A percentile compares a stretch with the other conserved stretches of the same genome.
Conservation (phyloP, 495 filamentous ascomycete genomes). For the Podospora pseudoanserina region DNA sequence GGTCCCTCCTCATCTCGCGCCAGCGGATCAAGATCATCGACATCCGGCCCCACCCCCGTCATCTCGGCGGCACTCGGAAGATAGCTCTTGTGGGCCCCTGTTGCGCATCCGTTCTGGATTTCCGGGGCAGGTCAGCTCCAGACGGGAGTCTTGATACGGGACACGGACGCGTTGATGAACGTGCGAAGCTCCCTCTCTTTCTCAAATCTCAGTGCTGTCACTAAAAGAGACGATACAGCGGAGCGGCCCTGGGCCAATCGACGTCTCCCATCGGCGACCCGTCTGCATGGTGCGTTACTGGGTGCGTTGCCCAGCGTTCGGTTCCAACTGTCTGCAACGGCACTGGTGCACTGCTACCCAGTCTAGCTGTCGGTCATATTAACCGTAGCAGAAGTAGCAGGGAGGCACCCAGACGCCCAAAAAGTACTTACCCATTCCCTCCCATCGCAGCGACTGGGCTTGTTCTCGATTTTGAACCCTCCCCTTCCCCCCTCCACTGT, state of each 20-base stretch:
- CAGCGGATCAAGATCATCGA: conserved; percentile 2
- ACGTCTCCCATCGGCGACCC: neutral
- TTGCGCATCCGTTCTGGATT: conserved; percentile 5
- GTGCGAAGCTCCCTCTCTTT: neutral
- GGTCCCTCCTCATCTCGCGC: neutral
- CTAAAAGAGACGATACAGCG: neutral
- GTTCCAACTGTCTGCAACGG: conserved; percentile 16
- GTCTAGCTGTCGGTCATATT: conserved; percentile 24
- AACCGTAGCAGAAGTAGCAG: conserved; percentile 19
- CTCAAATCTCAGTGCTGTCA: neutral
- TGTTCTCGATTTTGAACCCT: conserved; percentile 11
- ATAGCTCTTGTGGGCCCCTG: neutral
- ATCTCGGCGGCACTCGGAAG: conserved; percentile 2
- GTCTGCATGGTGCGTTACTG: neutral
- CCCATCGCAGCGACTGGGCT: conserved; percentile 6
- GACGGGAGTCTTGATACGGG: neutral
- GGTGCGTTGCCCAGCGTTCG: conserved; percentile 7
- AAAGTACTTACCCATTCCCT: conserved; percentile 20
- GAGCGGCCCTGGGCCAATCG: conserved; percentile 1
- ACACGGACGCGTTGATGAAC: conserved; percentile 7
- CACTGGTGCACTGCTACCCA: conserved; percentile 23
- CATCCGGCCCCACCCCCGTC: neutral
- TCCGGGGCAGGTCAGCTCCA: neutral
- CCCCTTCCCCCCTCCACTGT: conserved; percentile 5
- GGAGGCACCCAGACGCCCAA: conserved; percentile 23